Base-by-base conservation (phyloP, 2,329 filamentous ascomycete genomes). In the Botrytis paeoniae region DNA sequence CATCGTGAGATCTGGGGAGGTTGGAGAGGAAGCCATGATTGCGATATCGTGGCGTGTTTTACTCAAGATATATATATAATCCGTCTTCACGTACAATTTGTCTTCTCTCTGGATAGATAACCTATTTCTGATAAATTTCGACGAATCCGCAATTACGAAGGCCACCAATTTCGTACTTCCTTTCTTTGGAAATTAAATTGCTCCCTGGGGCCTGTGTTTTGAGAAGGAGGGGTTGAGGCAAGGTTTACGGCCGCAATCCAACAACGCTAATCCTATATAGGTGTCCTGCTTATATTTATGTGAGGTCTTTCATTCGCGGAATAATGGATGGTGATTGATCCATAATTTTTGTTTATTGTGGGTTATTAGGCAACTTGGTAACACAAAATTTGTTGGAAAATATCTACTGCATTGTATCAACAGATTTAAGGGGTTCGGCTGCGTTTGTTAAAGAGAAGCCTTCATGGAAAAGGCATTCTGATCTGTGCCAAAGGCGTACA, bases 1-100 rank as follows among this genome's bases (percentile, higher is more conserved):
- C 16, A 22, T 20, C 10, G 29, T 25, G 8, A n/a, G 22, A 10
- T 54, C 64, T 66, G 25, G 41, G 37, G 32, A n/a, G n/a, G 64
- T 51, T 10, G 63, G 63, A 37, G 63, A 37, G 25, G 63, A 66
- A 37, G 45, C 37, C 64, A 66, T 66, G 35, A 54, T 54, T 39
- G 64, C 14, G 25, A 51, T 39, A 39, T 35, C 45, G 29, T n/a
- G 45, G 25, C 32, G 22, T 16, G 25, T 6, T 51, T 39, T 51
- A 7, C 25, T 51, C 16, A 16, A 54, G 51, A 37, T n/a, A 20
- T 32, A 10, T 51, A 22, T 39, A 20, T 25, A 32, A 45, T 51
- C 48, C 12, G 8, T 25, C 35, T 54, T 54, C 45, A 39, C 32
- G 32, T 54, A n/a, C 35, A 39, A 54, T 41, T 29, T 14, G 14